A percentile compares a stretch with the other conserved stretches of the same genome.
These are phyloP conservation scores for Penicillium ochrochloron DNA, from an alignment of 495 filamentous ascomycete species.

Conservation along the genomic window DNA sequence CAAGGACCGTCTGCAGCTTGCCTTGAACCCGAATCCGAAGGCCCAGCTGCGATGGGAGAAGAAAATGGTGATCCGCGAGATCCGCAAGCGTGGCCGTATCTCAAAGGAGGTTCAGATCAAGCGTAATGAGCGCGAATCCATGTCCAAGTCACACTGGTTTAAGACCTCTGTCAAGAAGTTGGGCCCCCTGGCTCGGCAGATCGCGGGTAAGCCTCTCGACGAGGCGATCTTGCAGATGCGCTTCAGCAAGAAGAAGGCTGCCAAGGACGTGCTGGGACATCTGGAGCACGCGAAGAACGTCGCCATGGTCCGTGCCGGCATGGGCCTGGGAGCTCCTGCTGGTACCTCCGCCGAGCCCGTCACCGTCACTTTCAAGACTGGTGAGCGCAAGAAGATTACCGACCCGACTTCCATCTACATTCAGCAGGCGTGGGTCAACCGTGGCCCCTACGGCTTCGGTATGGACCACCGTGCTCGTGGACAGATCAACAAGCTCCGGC, in stretches of 20 bases:
- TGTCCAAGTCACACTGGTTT: slow-evolving; percentile 66
- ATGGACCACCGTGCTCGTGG: slow-evolving; percentile 73
- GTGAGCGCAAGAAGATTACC: slow-evolving; percentile 60
- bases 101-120: slow-evolving; percentile 64
- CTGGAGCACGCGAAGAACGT: slow-evolving; percentile 75
- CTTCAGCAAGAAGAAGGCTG: slow-evolving; percentile 91
- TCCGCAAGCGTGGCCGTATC: slow-evolving; percentile 69
- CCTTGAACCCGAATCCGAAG: slow-evolving; percentile 71
- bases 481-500: slow-evolving; percentile 59
- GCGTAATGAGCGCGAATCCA: slow-evolving; percentile 72
- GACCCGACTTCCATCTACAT: slow-evolving; percentile 83
- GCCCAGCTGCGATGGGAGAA: slow-evolving; percentile 73
- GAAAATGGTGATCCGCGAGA: slow-evolving; percentile 76
- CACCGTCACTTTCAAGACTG: slow-evolving; percentile 44
- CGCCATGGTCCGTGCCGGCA: slow-evolving; percentile 77
- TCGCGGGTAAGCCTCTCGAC: slow-evolving; percentile 86
- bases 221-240: slow-evolving; percentile 96
- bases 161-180: slow-evolving; percentile 91
- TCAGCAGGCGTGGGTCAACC: slow-evolving; percentile 87
- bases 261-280: slow-evolving; percentile 76
- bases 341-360: slow-evolving; percentile 37
- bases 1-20: slow-evolving; percentile 54
- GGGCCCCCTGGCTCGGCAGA: slow-evolving; percentile 78
- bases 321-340: slow-evolving; percentile 65
- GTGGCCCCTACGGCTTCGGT: slow-evolving; percentile 61